Percentiles rank a stretch among this genome's conserved stretches.
These are phyloP conservation scores for Maudiozyma humilis DNA, from an alignment of 1,139 yeast species.

Conservation along the genomic window DNA sequence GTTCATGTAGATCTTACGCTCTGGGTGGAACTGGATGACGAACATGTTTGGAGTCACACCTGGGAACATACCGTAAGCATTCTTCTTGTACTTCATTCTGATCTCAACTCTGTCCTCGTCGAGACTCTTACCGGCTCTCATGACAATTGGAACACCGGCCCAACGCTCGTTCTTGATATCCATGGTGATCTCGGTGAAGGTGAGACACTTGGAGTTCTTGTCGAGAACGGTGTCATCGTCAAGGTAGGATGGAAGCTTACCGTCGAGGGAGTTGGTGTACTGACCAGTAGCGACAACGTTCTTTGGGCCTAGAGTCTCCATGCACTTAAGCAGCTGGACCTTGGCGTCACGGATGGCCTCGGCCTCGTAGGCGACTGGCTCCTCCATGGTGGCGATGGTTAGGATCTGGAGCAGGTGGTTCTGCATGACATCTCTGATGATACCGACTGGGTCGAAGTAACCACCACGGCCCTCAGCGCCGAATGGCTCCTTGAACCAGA, in stretches of 20 bases:
- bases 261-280: constrained; percentile 76
- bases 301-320: constrained; percentile 57
- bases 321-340: constrained; percentile 81
- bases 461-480: constrained; percentile 99
- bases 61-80: constrained; percentile 71
- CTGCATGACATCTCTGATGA: constrained; percentile 96
- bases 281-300: constrained; percentile 84
- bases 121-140: constrained; percentile 95
- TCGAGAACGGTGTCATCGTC: constrained; percentile 92
- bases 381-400: constrained; percentile 89
- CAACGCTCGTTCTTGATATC: constrained; percentile 86
- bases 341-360: constrained; percentile 95
- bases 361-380: constrained; percentile 83
- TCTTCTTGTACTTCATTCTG: constrained; percentile 84
- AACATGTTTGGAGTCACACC: constrained; percentile 84
- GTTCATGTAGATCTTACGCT: constrained; percentile 87
- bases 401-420: constrained; percentile 90
- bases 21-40: constrained; percentile 88
- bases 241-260: constrained; percentile 77
- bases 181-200: constrained; percentile 80
- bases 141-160: constrained; percentile 94
- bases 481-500: constrained; percentile 89
- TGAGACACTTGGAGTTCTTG: constrained; percentile 72
- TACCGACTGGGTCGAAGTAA: constrained; percentile 89
- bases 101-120: constrained; percentile 91